Conservation (phyloP, 768 basidiomycete genomes). For the Psilocybe tampanensis region DNA sequence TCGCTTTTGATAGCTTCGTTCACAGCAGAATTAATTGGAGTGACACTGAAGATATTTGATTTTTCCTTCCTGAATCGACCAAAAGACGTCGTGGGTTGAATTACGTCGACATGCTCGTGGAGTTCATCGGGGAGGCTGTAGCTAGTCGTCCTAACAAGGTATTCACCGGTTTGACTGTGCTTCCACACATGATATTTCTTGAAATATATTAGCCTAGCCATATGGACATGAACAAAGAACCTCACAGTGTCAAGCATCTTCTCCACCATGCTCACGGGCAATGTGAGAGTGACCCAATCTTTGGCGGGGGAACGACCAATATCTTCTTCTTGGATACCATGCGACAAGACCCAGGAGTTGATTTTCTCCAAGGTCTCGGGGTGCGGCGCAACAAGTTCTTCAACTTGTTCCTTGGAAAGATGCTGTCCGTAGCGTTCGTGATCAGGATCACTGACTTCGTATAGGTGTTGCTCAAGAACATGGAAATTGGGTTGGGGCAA, state of each 20-base stretch:
- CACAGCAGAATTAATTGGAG: conserved; percentile 11
- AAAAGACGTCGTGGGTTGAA: conserved; percentile 75
- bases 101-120: conserved; percentile 61
- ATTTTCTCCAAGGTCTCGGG: conserved; percentile 55
- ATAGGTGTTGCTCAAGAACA: conserved; percentile 51
- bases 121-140: conserved; percentile 64
- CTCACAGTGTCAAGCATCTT: conserved; percentile 63
- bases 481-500: conserved; percentile 53
- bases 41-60: conserved; percentile 39
- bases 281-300: conserved; percentile 68
- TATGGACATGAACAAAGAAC: too few species aligned
- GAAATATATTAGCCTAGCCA: not conserved
- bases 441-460: conserved; percentile 56
- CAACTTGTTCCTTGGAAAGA: conserved; percentile 68
- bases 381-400: conserved; percentile 62
- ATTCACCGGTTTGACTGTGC: conserved; percentile 47
- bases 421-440: conserved; percentile 55
- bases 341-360: conserved; percentile 58
- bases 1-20: conserved; percentile 23
- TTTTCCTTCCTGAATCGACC: conserved; percentile 48
- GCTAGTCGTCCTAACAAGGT: conserved; percentile 60
- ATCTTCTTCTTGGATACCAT: conserved; percentile 52
- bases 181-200: conserved; percentile 61
- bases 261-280: conserved; percentile 61
- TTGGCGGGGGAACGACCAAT: conserved; percentile 55